Conservation (phyloP, 2,329 filamentous ascomycete genomes). For the Ophiostoma novo-ulmi region DNA sequence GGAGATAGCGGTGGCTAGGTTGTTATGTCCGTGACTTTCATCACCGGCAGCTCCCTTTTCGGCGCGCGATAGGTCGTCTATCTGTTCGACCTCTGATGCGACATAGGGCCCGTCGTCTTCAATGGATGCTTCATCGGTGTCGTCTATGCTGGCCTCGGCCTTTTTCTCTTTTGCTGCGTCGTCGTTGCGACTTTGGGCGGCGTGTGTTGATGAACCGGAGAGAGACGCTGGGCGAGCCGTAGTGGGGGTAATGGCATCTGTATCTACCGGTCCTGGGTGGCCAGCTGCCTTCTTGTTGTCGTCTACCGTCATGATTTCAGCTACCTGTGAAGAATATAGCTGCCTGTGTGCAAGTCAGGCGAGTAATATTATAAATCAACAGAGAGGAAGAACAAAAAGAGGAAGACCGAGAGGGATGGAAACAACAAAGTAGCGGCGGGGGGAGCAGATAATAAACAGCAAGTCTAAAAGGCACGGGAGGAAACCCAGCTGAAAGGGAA, state of each 20-base stretch:
- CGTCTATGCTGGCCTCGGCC: background rate
- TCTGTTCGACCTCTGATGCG: background rate
- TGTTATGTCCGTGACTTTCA: background rate
- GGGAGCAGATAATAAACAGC: background rate
- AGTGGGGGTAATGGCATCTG: background rate
- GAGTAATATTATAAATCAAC: background rate
- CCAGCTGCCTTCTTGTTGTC: background rate
- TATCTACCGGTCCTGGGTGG: background rate
- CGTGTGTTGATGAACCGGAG: background rate
- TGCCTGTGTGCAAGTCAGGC: background rate
- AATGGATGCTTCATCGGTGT: background rate
- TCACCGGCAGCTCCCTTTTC: conserved; percentile 13
- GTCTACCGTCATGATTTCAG: background rate
- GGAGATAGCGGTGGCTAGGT: conserved; percentile 21
- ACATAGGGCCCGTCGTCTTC: background rate
- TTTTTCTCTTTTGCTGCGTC: background rate
- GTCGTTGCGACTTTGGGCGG: background rate
- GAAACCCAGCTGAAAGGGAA: background rate
- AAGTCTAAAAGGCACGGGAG: background rate
- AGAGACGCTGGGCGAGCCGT: background rate
- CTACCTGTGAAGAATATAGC: background rate
- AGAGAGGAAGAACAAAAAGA: background rate
- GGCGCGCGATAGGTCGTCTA: background rate
- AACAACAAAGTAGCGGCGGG: background rate
- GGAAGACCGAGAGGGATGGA: background rate